Conservation (phyloP, 345 rosid genomes). For the Salix udensis region DNA sequence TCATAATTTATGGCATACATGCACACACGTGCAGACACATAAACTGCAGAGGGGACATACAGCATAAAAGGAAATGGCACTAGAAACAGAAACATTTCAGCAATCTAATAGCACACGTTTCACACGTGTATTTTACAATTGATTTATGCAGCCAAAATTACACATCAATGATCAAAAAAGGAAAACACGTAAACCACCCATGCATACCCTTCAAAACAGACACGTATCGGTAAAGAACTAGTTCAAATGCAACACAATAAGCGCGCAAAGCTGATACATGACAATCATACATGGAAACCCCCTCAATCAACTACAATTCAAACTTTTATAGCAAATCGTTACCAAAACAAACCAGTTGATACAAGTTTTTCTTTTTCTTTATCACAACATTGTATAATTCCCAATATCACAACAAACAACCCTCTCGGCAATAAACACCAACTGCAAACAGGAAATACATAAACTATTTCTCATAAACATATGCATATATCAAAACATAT, state of each 20-base stretch:
- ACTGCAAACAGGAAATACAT: background rate
- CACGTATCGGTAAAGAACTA: background rate
- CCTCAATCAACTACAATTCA: conserved; percentile 1
- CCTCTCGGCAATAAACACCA: conserved; percentile 1
- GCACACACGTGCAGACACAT: background rate
- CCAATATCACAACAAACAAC: conserved; percentile 5
- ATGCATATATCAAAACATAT: conserved; percentile 3
- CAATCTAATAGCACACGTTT: background rate
- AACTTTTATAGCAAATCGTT: conserved; percentile 1
- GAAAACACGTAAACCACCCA: background rate
- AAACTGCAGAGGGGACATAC: background rate
- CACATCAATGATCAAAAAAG: background rate
- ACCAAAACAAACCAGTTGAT: conserved; percentile 10
- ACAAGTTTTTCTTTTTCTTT: background rate
- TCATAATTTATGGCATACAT: background rate
- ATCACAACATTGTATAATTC: conserved; percentile 1
- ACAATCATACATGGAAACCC: conserved; percentile 1
- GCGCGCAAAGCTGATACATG: background rate
- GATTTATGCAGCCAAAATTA: background rate
- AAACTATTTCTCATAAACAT: background rate
- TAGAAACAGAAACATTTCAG: conserved; percentile 6
- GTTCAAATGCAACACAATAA: background rate
- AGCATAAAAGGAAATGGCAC: background rate
- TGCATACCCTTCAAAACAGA: background rate
- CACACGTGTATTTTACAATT: background rate